phyloP scores from a whole-genome alignment of 208 protist genomes.

The Acanthamoeba royreba region DNA sequence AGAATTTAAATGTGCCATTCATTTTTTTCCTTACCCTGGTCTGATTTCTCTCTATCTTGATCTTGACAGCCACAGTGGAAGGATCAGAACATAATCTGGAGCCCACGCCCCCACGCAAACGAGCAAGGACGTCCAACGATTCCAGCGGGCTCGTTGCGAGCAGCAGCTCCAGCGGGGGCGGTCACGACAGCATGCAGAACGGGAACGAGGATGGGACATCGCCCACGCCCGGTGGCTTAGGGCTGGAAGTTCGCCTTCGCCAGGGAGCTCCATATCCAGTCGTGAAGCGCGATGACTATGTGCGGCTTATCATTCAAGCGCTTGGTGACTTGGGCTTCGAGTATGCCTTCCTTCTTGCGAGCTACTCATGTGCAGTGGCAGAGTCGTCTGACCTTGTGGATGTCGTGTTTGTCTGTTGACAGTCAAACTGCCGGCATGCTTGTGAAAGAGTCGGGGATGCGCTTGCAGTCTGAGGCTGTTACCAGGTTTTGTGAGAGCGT shows the following conservation, averaged over 20 bases:
- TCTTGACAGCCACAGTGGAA: not conserved
- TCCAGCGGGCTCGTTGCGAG: not conserved
- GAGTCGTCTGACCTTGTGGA: not conserved
- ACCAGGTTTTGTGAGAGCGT: constrained; percentile 49
- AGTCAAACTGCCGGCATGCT: constrained; percentile 53
- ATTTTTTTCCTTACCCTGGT: not conserved
- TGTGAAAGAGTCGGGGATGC: constrained; percentile 59
- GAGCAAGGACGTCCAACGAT: not conserved
- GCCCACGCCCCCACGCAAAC: not conserved
- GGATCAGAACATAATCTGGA: not conserved
- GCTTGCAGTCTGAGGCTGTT: constrained; percentile 51
- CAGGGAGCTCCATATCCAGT: not conserved
- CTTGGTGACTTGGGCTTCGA: constrained; percentile 58
- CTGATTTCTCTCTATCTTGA: not conserved
- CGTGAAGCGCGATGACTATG: constrained; percentile 53
- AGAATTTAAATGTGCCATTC: not conserved
- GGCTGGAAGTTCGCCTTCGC: not conserved
- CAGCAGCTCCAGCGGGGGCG: not conserved
- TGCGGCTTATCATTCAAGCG: constrained; percentile 66
- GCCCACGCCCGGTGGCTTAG: not conserved
- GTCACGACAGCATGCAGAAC: not conserved
- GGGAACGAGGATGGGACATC: not conserved
- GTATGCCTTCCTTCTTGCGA: not conserved
- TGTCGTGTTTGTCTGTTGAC: too few species aligned
- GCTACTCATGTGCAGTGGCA: too few species aligned